Percentiles rank a stretch among this genome's conserved stretches.
Evolutionary conservation across 1,139 yeast genomes (phyloP).

Genomic region (Debaryomyces subglobosus): DNA sequence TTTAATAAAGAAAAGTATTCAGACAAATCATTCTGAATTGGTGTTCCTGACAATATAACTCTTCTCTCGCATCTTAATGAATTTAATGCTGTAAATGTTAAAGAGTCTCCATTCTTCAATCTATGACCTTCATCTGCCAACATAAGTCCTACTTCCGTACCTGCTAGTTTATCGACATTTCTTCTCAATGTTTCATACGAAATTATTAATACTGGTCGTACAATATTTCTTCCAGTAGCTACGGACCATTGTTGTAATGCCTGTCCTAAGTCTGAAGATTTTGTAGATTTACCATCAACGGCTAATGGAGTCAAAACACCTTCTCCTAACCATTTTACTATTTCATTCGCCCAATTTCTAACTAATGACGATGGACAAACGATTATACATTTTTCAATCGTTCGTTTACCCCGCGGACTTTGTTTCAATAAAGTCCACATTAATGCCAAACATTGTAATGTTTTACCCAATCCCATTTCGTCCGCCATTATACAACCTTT

Average conservation of each 20-base stretch:
- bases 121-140: slow-evolving; percentile 98
- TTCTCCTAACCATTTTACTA: slow-evolving; percentile 93
- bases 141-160: slow-evolving; percentile 83
- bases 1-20: slow-evolving; percentile 90
- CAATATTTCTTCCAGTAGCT: slow-evolving; percentile 86
- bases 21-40: slow-evolving; percentile 93
- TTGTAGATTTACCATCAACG: slow-evolving; percentile 84
- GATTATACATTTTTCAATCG: slow-evolving; percentile 87
- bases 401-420: slow-evolving; percentile 83
- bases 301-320: slow-evolving; percentile 89
- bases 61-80: slow-evolving; percentile 83
- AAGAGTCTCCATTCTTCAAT: slow-evolving; percentile 90
- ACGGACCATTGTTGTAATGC: slow-evolving; percentile 85
- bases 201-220: slow-evolving; percentile 91
- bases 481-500: slow-evolving; percentile 99
- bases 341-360: slow-evolving; percentile 96
- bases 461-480: slow-evolving; percentile 98
- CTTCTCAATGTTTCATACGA: slow-evolving; percentile 93
- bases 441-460: slow-evolving; percentile 87
- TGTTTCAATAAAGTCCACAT: slow-evolving; percentile 94
- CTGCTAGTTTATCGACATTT: slow-evolving; percentile 75
- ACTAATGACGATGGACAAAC: slow-evolving; percentile 97
- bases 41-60: slow-evolving; percentile 94
- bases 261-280: slow-evolving; percentile 64
- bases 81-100: slow-evolving; percentile 86